phyloP scores from a whole-genome alignment of 768 basidiomycete genomes.

The Phaffia australis region DNA sequence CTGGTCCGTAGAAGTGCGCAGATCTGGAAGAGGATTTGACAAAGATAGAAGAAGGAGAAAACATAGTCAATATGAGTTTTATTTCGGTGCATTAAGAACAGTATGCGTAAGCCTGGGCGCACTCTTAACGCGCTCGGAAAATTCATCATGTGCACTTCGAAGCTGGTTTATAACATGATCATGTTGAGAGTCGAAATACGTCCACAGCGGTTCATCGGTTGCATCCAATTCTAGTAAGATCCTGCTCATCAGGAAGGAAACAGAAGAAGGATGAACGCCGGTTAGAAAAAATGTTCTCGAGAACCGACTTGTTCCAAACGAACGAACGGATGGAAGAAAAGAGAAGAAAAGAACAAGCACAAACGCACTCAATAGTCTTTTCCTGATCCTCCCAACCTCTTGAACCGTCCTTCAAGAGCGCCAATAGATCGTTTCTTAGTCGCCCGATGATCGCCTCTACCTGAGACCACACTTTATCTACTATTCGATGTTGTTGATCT shows the following conservation, averaged over 20 bases:
- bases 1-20: background rate
- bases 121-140: background rate
- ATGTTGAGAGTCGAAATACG: conserved; percentile 89
- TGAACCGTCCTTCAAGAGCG: conserved; percentile 67
- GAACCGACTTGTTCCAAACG: background rate
- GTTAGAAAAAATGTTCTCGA: too few species aligned
- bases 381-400: conserved; percentile 86
- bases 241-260: conserved; percentile 41
- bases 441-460: conserved; percentile 91
- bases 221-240: conserved; percentile 77
- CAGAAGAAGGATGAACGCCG: background rate
- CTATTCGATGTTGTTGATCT: conserved; percentile 77
- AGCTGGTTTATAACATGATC: conserved; percentile 52
- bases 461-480: conserved; percentile 90
- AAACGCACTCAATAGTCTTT: conserved; percentile 80
- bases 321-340: background rate
- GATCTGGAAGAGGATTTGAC: too few species aligned
- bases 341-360: background rate
- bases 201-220: conserved; percentile 86
- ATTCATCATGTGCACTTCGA: conserved; percentile 2
- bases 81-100: too few species aligned
- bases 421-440: conserved; percentile 65
- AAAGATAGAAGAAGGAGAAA: too few species aligned
- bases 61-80: too few species aligned
- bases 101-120: too few species aligned